A percentile compares a stretch with the other conserved stretches of the same genome.
phyloP scores from a whole-genome alignment of 129 eudicot species.

The Escallonia rubra region DNA sequence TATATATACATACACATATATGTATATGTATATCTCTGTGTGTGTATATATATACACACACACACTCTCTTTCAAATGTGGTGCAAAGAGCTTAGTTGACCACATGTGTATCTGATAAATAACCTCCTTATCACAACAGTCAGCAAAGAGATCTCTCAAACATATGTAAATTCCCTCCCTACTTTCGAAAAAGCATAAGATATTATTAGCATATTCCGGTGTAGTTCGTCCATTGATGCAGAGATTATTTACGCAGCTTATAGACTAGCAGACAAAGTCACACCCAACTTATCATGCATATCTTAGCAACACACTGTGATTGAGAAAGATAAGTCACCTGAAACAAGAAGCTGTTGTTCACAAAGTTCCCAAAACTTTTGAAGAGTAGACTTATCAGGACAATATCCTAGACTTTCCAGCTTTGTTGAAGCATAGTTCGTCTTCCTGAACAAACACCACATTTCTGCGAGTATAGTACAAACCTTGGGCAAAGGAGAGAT shows the following conservation, averaged over 20 bases:
- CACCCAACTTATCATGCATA: slow-evolving; percentile 1
- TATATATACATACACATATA: too few relatives aligned
- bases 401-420: slow-evolving; percentile 64
- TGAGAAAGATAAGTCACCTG: slow-evolving; percentile 46
- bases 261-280: not conserved
- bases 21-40: too few relatives aligned
- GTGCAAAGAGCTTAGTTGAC: too few relatives aligned
- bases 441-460: slow-evolving; percentile 77
- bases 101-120: too few relatives aligned
- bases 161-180: too few relatives aligned
- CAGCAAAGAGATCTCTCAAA: too few relatives aligned
- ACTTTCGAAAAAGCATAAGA: too few relatives aligned
- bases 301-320: not conserved
- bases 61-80: too few relatives aligned
- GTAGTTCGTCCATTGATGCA: not conserved
- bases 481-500: slow-evolving; percentile 49
- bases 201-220: too few relatives aligned
- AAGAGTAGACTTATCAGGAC: slow-evolving; percentile 54
- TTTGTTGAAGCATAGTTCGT: slow-evolving; percentile 53
- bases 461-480: slow-evolving; percentile 75
- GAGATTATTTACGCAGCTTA: not conserved
- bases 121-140: too few relatives aligned
- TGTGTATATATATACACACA: too few relatives aligned
- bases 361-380: slow-evolving; percentile 71
- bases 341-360: slow-evolving; percentile 63